Percentiles rank a stretch among this genome's conserved stretches.
These are phyloP conservation scores for Candida koratica DNA, from an alignment of 805 yeast genomes.

Conservation along the genomic window DNA sequence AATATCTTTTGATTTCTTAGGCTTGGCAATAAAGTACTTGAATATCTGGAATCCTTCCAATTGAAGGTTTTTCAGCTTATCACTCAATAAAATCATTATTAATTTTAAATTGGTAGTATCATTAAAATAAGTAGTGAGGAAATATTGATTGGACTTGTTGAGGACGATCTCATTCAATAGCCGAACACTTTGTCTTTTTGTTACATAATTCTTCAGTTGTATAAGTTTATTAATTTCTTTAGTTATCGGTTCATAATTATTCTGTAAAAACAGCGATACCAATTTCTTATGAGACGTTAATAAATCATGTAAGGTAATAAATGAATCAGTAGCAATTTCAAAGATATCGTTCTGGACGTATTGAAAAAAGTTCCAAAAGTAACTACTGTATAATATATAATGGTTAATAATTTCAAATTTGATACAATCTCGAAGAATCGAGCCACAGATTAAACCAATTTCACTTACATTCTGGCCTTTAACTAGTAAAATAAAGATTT, in stretches of 20 bases:
- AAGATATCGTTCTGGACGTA: constrained; percentile 74
- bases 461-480: constrained; percentile 73
- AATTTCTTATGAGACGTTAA: constrained; percentile 65
- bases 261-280: constrained; percentile 65
- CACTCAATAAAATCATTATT: constrained; percentile 81
- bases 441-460: constrained; percentile 68
- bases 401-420: constrained; percentile 68
- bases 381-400: constrained; percentile 53
- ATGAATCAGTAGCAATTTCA: constrained; percentile 88
- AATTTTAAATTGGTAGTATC: constrained; percentile 80
- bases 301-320: constrained; percentile 68
- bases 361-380: constrained; percentile 78
- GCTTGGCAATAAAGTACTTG: constrained; percentile 95
- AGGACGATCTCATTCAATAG: constrained; percentile 69
- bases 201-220: constrained; percentile 78
- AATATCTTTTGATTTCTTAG: constrained; percentile 77
- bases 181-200: constrained; percentile 84
- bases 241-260: constrained; percentile 57
- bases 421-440: constrained; percentile 79
- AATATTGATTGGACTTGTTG: constrained; percentile 62
- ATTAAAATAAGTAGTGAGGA: constrained; percentile 74
- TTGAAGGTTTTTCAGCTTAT: constrained; percentile 85
- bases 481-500: constrained; percentile 57
- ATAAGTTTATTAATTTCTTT: constrained; percentile 63
- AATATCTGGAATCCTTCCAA: constrained; percentile 89